phyloP scores from a whole-genome alignment of 1,139 yeast species.

The Pichia sp. region DNA sequence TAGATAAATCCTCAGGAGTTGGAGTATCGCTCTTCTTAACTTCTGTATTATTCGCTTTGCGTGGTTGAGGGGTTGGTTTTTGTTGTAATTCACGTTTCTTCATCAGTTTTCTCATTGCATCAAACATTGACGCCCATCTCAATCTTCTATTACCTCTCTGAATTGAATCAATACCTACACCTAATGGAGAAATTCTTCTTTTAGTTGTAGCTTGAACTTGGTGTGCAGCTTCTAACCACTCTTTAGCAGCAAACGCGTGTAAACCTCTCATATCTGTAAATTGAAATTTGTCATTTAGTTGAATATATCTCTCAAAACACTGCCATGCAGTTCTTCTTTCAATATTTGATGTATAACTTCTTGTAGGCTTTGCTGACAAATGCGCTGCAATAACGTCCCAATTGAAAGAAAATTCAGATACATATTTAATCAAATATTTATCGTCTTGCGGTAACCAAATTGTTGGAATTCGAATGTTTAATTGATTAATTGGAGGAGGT shows the following conservation, averaged over 20 bases:
- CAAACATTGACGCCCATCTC: constrained; percentile 96
- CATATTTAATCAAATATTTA: constrained; percentile 67
- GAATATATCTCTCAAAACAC: constrained; percentile 93
- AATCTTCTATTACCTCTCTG: constrained; percentile 87
- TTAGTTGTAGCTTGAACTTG: constrained; percentile 83
- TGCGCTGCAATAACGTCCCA: constrained; percentile 91
- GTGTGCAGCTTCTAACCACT: constrained; percentile 89
- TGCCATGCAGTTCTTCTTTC: constrained; percentile 98
- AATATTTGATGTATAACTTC: constrained; percentile 73
- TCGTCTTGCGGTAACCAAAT: constrained; percentile 97
- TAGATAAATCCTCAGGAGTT: constrained; percentile 77
- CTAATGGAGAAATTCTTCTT: constrained; percentile 83
- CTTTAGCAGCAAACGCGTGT: constrained; percentile 76
- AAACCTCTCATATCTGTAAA: constrained; percentile 84
- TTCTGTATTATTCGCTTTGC: constrained; percentile 30
- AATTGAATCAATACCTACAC: constrained; percentile 84
- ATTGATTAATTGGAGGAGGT: constrained; percentile 76
- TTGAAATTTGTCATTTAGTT: constrained; percentile 81
- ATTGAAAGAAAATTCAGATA: constrained; percentile 82
- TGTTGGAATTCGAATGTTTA: constrained; percentile 81
- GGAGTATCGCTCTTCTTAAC: constrained; percentile 41
- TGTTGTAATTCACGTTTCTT: constrained; percentile 75
- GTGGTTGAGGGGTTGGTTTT: constrained; percentile 41
- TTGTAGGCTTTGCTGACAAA: constrained; percentile 58
- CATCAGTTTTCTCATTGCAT: constrained; percentile 87